Conservation (phyloP, 2,329 filamentous ascomycete species). For the Daldinia sp. region DNA sequence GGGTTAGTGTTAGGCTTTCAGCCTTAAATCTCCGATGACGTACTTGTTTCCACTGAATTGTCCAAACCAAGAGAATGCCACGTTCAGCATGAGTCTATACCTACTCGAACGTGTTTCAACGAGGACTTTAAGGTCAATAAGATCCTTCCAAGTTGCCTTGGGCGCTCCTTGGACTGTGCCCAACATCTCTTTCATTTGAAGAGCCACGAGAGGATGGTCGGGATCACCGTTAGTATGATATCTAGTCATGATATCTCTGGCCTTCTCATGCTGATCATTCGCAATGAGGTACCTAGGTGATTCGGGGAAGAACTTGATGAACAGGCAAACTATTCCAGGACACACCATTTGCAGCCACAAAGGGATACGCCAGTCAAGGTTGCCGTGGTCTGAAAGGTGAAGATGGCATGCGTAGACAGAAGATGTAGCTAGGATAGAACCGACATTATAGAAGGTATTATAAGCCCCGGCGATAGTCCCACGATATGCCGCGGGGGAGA, state of each 20-base stretch:
- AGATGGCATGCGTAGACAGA: conserved; percentile 51
- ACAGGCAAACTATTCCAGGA: conserved; percentile 48
- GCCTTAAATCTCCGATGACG: background rate
- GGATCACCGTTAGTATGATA: conserved; percentile 59
- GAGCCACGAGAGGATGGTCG: conserved; percentile 55
- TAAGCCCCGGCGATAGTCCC: conserved; percentile 69
- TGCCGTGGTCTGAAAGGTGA: conserved; percentile 45
- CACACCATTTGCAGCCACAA: conserved; percentile 54
- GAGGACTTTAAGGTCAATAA: conserved; percentile 54
- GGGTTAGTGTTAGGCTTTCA: conserved; percentile 10
- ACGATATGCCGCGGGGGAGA: conserved; percentile 69
- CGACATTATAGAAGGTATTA: conserved; percentile 58
- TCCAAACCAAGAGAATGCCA: conserved; percentile 58
- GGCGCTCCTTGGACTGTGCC: conserved; percentile 51
- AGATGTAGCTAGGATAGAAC: conserved; percentile 51
- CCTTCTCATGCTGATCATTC: conserved; percentile 52
- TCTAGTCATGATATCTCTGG: conserved; percentile 54
- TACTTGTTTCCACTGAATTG: conserved; percentile 57
- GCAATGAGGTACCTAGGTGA: conserved; percentile 54
- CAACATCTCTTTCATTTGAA: conserved; percentile 59
- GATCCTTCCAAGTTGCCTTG: conserved; percentile 54
- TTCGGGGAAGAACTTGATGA: conserved; percentile 54
- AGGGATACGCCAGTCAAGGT: conserved; percentile 53
- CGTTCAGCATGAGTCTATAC: conserved; percentile 55
- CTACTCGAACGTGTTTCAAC: conserved; percentile 53